Evolutionary conservation across 2,329 filamentous ascomycete species (phyloP).

Genomic region (Cladorrhinum sp.): DNA sequence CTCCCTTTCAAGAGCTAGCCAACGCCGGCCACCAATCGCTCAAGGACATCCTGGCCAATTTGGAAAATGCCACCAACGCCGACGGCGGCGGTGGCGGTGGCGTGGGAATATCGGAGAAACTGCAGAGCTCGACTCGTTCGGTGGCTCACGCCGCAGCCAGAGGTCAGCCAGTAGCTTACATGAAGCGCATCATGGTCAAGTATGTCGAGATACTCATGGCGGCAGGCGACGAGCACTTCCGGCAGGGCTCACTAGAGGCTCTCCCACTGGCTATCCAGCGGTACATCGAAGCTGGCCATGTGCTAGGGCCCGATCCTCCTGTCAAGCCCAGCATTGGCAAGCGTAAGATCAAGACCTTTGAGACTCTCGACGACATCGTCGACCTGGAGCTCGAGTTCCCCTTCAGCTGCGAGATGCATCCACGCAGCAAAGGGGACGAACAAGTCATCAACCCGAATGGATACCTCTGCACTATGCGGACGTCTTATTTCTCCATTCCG

Average conservation of each 20-base stretch:
- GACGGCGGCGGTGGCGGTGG: too few species aligned
- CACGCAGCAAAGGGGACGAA: too few species aligned
- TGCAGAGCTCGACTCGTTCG: too few species aligned
- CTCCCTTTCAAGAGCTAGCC: background rate
- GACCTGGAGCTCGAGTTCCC: background rate
- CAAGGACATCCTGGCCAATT: too few species aligned
- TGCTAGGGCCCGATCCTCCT: slow-evolving; percentile 8
- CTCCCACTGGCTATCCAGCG: slow-evolving; percentile 1
- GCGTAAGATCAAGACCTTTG: background rate
- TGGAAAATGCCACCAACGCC: too few species aligned
- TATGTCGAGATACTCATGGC: slow-evolving; percentile 26
- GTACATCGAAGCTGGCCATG: slow-evolving; percentile 8
- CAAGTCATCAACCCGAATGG: too few species aligned
- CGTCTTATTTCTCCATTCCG: slow-evolving; percentile 35
- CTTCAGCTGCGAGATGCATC: too few species aligned
- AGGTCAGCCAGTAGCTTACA: slow-evolving; percentile 30
- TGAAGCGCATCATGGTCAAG: slow-evolving; percentile 33
- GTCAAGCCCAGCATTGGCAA: background rate
- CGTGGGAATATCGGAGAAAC: too few species aligned
- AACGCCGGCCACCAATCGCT: too few species aligned
- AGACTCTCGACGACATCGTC: background rate
- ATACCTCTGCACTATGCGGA: too few species aligned
- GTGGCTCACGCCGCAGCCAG: too few species aligned
- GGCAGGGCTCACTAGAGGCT: background rate
- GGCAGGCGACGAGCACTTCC: slow-evolving; percentile 2